Evolutionary conservation across 1,284 basidiomycete species (phyloP).

Genomic region (Peniophora sp.): DNA sequence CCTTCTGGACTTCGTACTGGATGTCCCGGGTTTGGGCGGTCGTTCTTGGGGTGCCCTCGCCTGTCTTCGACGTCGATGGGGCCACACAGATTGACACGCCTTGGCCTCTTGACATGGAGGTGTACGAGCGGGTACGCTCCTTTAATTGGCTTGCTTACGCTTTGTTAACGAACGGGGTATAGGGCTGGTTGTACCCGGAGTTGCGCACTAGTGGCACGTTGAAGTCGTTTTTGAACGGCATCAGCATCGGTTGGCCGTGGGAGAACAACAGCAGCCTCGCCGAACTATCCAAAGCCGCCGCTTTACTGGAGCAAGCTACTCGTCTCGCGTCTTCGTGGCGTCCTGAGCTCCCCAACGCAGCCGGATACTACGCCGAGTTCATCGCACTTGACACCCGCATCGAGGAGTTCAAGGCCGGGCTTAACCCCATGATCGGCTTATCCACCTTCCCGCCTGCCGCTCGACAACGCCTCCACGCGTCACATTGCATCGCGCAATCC

Average conservation of each 20-base stretch:
- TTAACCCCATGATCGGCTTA: conserved; percentile 14
- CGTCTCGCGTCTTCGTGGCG: conserved; percentile 17
- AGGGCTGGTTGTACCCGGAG: conserved; percentile 10
- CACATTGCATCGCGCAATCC: conserved; percentile 22
- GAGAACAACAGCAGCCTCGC: neutral
- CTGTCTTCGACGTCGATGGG: conserved; percentile 25
- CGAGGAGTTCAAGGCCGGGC: conserved; percentile 20
- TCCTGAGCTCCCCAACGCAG: conserved; percentile 12
- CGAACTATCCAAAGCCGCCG: neutral
- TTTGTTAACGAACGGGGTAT: too few species aligned
- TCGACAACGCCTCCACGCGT: conserved; percentile 15
- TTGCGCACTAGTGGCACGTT: neutral
- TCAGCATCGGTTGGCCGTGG: conserved; percentile 1
- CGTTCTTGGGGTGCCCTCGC: conserved; percentile 43
- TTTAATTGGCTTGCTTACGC: neutral
- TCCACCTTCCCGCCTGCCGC: conserved; percentile 9
- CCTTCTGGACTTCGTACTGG: conserved; percentile 67
- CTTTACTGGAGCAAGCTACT: conserved; percentile 14
- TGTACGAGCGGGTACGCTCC: conserved; percentile 45
- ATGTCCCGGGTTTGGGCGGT: conserved; percentile 60
- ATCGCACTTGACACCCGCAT: conserved; percentile 24
- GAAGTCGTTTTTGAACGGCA: conserved; percentile 1
- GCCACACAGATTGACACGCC: conserved; percentile 49
- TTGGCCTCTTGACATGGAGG: conserved; percentile 54
- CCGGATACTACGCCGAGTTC: conserved; percentile 19